A percentile compares a stretch with the other conserved stretches of the same genome.
Conservation (phyloP, 78 protist genomes). For the Polysphondylium violaceum region DNA sequence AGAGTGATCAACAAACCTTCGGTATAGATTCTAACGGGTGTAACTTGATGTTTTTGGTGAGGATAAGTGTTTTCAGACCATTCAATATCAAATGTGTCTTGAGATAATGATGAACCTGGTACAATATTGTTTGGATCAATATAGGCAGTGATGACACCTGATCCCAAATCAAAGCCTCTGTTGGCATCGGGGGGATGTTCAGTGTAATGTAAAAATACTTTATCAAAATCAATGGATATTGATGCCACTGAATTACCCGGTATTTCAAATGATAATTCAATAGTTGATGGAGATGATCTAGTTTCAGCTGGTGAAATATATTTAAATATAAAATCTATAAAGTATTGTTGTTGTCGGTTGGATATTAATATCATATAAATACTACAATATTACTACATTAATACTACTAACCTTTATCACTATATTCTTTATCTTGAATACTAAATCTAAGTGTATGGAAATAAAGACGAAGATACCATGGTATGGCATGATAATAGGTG, state of each 20-base stretch:
- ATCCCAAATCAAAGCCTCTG: conserved; percentile 89
- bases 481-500: conserved; percentile 73
- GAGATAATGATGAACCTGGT: no score
- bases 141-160: conserved; percentile 66
- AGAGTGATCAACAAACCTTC: conserved; percentile 68
- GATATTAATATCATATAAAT: no score
- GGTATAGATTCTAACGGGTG: conserved; percentile 66
- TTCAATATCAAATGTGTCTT: conserved; percentile 40
- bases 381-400: no score
- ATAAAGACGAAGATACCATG: conserved; percentile 79
- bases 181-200: conserved; percentile 92
- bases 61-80: conserved; percentile 51
- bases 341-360: no score
- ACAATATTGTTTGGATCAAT: neutral
- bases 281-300: conserved; percentile 72
- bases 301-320: conserved; percentile 72
- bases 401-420: no score
- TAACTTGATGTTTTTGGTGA: no score
- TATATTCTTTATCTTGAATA: conserved; percentile 2
- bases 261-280: conserved; percentile 68
- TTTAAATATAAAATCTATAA: neutral
- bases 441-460: conserved; percentile 74
- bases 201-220: conserved; percentile 81
- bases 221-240: conserved; percentile 78
- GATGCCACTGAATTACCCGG: conserved; percentile 65